Conservation (phyloP, 176 grass and related monocot genomes). For the Aechmea fasciata region DNA sequence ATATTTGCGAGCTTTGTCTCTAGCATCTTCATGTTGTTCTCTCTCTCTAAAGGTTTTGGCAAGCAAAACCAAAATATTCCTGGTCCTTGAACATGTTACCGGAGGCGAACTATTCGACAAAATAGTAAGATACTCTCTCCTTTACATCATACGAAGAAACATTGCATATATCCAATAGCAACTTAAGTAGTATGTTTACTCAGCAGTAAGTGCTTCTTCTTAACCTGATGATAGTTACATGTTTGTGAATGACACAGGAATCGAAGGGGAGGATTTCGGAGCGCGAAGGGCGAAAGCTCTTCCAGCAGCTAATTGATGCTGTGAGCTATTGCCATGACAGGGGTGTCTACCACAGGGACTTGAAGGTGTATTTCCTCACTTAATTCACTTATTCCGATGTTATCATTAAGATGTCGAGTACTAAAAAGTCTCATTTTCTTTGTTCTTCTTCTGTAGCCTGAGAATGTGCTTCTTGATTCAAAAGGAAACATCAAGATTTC, state of each 20-base stretch:
- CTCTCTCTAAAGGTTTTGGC: slow-evolving; percentile 54
- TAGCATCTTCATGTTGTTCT: not conserved
- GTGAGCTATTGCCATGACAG: slow-evolving; percentile 84
- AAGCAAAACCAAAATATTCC: slow-evolving; percentile 94
- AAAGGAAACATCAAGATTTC: slow-evolving; percentile 97
- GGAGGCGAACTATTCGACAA: slow-evolving; percentile 83
- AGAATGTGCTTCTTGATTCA: slow-evolving; percentile 88
- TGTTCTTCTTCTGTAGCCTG: slow-evolving; percentile 43
- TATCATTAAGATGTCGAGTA: not conserved
- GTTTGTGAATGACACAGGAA: slow-evolving; percentile 21
- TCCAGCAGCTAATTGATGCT: slow-evolving; percentile 94
- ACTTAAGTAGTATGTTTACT: not conserved
- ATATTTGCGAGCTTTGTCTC: too few relatives aligned
- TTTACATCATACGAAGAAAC: not conserved
- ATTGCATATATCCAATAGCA: too few relatives aligned
- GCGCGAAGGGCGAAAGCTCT: slow-evolving; percentile 57
- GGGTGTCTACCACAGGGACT: slow-evolving; percentile 84
- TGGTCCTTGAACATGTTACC: slow-evolving; percentile 83
- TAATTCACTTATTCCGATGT: not conserved
- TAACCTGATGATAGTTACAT: not conserved
- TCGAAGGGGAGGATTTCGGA: slow-evolving; percentile 57
- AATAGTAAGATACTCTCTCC: slow-evolving; percentile 51
- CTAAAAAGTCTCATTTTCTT: slow-evolving; percentile 12
- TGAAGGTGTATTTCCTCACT: slow-evolving; percentile 48
- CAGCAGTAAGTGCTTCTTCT: not conserved